These are phyloP conservation scores for Coprinopsis cinerea DNA, from an alignment of 768 basidiomycete species.

Conservation along the genomic window DNA sequence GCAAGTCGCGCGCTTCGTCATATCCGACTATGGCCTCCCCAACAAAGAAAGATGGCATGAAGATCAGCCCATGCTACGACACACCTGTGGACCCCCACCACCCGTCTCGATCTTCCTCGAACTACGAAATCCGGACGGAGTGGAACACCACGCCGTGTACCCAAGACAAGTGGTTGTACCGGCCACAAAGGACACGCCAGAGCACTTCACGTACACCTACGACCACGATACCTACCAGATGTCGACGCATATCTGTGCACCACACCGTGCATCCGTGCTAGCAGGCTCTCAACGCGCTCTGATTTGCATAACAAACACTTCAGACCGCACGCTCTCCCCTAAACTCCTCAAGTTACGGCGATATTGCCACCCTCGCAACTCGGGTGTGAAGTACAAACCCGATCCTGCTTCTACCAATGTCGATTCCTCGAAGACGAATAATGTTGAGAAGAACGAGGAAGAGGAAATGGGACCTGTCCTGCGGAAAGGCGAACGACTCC, in stretches of 20 bases:
- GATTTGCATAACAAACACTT: constrained; percentile 29
- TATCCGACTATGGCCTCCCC: constrained; percentile 34
- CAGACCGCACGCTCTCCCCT: constrained; percentile 27
- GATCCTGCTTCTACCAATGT: constrained; percentile 6
- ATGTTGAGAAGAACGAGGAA: too few relatives aligned
- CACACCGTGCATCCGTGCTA: constrained; percentile 26
- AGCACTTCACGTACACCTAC: constrained; percentile 3
- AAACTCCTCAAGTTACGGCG: constrained; percentile 31
- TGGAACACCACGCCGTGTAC: constrained; percentile 29
- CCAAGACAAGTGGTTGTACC: constrained; percentile 9
- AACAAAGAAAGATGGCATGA: constrained; percentile 19
- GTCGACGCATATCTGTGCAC: constrained; percentile 18
- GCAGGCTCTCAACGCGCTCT: constrained; percentile 40
- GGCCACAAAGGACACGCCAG: constrained; percentile 15
- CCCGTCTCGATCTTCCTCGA: constrained; percentile 37
- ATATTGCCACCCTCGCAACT: constrained; percentile 28
- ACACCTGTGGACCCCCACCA: constrained; percentile 23
- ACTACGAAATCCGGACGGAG: constrained; percentile 21
- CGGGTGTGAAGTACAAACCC: constrained; percentile 16
- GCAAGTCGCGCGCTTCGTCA: constrained; percentile 24
- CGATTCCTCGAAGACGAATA: too few relatives aligned
- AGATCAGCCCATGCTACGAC: constrained; percentile 23
- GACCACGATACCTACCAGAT: constrained; percentile 22
- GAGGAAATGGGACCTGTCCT: constrained; percentile 15
- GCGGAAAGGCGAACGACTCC: neutral